These are phyloP conservation scores for Bisporella sp. DNA, from an alignment of 2,329 filamentous ascomycete species.

Conservation along the genomic window DNA sequence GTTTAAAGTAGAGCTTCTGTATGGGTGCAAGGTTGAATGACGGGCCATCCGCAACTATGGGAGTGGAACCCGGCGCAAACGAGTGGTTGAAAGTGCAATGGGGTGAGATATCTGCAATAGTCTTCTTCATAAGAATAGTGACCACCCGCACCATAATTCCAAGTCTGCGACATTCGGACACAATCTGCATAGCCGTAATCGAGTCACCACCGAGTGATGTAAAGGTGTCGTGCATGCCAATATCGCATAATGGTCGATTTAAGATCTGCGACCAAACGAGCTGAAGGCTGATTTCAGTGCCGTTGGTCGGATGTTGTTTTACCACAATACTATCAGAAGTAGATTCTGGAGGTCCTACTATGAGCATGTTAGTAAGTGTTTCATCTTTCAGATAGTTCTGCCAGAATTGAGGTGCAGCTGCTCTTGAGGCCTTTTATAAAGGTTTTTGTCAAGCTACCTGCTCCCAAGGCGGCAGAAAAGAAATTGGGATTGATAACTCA, in stretches of 20 bases:
- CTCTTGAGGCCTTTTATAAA: too few relatives aligned
- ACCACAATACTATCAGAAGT: not conserved
- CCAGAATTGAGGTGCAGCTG: too few relatives aligned
- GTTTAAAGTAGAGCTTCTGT: not conserved
- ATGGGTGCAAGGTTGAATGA: not conserved
- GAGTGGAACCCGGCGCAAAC: not conserved
- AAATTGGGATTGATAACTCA: too few relatives aligned
- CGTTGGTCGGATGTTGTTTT: not conserved
- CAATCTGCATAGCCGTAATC: constrained; percentile 36
- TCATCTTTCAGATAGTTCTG: too few relatives aligned
- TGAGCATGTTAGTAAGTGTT: too few relatives aligned
- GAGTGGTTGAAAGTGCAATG: constrained; percentile 2
- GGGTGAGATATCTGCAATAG: not conserved
- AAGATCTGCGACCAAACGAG: not conserved
- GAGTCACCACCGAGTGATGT: constrained; percentile 36
- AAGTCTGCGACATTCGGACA: constrained; percentile 28
- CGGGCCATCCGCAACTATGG: not conserved
- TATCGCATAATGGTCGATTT: not conserved
- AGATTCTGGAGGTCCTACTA: too few relatives aligned
- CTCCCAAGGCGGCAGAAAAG: too few relatives aligned
- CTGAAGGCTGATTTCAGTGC: not conserved
- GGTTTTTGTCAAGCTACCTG: too few relatives aligned
- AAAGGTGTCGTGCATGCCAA: constrained; percentile 19
- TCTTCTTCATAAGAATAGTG: not conserved
- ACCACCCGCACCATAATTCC: not conserved